Base-by-base conservation (phyloP, 108 stramenopile species). In the Conticribra guillardii region DNA sequence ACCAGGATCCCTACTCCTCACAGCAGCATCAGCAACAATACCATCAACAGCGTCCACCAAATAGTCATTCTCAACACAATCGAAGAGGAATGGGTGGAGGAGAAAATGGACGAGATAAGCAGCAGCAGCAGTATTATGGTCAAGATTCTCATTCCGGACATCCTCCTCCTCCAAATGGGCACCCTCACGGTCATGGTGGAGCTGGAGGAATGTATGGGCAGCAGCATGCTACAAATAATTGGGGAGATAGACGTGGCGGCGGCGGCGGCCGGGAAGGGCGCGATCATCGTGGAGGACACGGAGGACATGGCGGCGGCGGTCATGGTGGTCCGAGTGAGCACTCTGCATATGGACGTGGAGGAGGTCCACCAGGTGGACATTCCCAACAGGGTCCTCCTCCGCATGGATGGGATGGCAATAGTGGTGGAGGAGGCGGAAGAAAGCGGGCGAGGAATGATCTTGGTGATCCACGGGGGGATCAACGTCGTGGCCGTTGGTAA, bases 381-480 rank as follows among this genome's bases (percentile, higher is more conserved):
- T n/a, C n/a, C 37, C 37, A 41, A 9, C 37, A 41, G 31, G 32
- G 51, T 30, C 67, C 67, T 29, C 55, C 67, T 56, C 67, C 56
- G 53, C 27, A 33, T 30, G 31, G 67, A 21, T 54, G 51, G 23
- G 60, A 60, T 30, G 66, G 58, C 31, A n/a, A n/a, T n/a, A n/a
- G n/a, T n/a, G n/a, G n/a, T n/a, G 74, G 71, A 32, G 66, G 46
- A 23, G 59, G 67, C 24, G 61, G 71, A 14, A 49, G 76, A 11
- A 83, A 83, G 37, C 60, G 81, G n/a, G 73, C 81, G 1, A 51
- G 84, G 31, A 80, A 73, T 46, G 78, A 83, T 51, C 67, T 61
- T 41, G 80, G 60, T 57, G 73, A 68, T 56, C 73, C 72, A 1
- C 49, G 72, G 18, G 61, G 71, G 3, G 62, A 60, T 33, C 31